Evolutionary conservation across 2,329 filamentous ascomycete genomes (phyloP).

Genomic region (Cladorrhinum sp.): DNA sequence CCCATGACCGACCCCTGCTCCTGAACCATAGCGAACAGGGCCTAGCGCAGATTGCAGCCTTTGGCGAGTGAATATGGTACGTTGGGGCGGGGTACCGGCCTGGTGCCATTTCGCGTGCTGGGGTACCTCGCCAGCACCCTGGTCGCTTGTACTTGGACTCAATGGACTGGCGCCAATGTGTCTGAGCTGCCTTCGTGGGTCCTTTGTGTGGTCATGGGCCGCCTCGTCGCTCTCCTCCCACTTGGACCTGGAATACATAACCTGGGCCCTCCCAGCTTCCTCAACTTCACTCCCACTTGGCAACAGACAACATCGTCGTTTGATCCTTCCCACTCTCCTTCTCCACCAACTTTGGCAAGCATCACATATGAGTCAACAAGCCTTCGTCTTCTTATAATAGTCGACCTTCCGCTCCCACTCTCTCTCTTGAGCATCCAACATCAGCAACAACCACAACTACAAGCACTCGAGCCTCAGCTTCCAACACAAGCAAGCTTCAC

Average conservation of each 20-base stretch:
- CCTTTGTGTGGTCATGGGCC: slow-evolving; percentile 32
- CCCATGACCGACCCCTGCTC: slow-evolving; percentile 21
- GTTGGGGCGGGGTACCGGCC: slow-evolving; percentile 18
- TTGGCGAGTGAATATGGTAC: slow-evolving; percentile 21
- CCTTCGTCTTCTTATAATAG: slow-evolving; percentile 24
- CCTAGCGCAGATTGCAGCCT: slow-evolving; percentile 28
- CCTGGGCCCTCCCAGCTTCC: slow-evolving; percentile 25
- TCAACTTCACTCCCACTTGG: slow-evolving; percentile 23
- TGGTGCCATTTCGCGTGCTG: slow-evolving; percentile 7
- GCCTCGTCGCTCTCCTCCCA: slow-evolving; percentile 17
- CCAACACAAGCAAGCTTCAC: slow-evolving; percentile 6
- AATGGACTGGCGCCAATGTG: slow-evolving; percentile 22
- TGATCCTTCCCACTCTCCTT: slow-evolving; percentile 23
- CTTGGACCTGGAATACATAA: slow-evolving; percentile 25
- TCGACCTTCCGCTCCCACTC: slow-evolving; percentile 15
- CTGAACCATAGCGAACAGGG: slow-evolving; percentile 20
- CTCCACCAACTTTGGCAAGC: slow-evolving; percentile 16
- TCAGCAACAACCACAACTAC: slow-evolving; percentile 1
- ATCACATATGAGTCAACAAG: slow-evolving; percentile 26
- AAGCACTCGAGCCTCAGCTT: slow-evolving; percentile 1
- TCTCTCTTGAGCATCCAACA: slow-evolving; percentile 13
- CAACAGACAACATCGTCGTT: slow-evolving; percentile 24
- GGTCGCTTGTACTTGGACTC: slow-evolving; percentile 19
- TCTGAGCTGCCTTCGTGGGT: slow-evolving; percentile 26
- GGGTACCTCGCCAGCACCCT: slow-evolving; percentile 18